Percentiles rank a stretch among this genome's conserved stretches.
These are phyloP conservation scores for Lichtheimia ramosa DNA, from an alignment of 371 early-diverging fungal genomes.

Conservation along the genomic window DNA sequence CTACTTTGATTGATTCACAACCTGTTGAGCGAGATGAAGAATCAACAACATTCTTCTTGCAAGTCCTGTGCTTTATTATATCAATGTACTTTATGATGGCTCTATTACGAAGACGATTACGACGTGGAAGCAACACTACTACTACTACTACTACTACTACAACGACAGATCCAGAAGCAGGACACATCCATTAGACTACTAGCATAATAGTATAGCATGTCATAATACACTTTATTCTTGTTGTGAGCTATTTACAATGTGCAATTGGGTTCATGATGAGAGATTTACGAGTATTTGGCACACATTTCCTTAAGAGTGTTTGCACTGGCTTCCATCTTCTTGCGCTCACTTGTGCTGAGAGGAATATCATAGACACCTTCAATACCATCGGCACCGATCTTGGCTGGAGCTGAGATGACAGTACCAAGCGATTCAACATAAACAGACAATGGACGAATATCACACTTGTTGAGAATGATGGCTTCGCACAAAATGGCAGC, in stretches of 20 bases:
- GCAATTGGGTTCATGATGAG: not conserved
- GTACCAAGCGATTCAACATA: constrained; percentile 62
- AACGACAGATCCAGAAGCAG: not conserved
- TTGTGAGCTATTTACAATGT: not conserved
- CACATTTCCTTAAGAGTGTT: constrained; percentile 36
- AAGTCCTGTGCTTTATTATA: constrained; percentile 21
- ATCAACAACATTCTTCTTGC: constrained; percentile 28
- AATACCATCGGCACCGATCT: constrained; percentile 72
- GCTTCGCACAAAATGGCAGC: constrained; percentile 70
- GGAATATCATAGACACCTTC: constrained; percentile 64
- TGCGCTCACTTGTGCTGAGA: constrained; percentile 55
- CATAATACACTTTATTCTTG: no score
- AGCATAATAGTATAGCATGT: no score
- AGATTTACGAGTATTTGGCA: constrained; percentile 5
- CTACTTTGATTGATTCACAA: not conserved
- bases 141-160: not conserved
- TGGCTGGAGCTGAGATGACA: constrained; percentile 73
- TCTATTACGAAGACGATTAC: constrained; percentile 16
- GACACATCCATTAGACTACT: not conserved
- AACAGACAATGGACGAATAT: constrained; percentile 68
- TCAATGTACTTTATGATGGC: constrained; percentile 30
- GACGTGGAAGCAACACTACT: not conserved
- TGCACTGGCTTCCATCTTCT: constrained; percentile 29
- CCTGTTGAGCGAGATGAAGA: constrained; percentile 10
- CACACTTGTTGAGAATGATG: constrained; percentile 64